phyloP scores from a whole-genome alignment of 495 filamentous ascomycete species.

The Delitschia confertaspora region DNA sequence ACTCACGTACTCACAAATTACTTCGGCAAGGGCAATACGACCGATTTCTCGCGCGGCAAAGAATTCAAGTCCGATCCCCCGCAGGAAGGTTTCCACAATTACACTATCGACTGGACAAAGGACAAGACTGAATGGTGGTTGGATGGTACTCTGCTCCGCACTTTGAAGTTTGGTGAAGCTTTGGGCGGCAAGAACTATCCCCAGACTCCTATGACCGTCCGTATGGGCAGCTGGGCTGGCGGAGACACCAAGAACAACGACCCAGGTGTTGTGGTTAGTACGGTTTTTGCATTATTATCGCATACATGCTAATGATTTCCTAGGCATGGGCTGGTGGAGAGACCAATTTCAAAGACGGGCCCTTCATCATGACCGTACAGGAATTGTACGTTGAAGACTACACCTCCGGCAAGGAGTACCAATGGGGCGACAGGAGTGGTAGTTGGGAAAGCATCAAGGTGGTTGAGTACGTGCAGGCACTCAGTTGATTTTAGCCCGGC shows the following conservation, averaged over 20 bases:
- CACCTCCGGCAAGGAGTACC: slow-evolving; percentile 24
- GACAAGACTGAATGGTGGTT: slow-evolving; percentile 26
- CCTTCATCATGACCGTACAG: slow-evolving; percentile 25
- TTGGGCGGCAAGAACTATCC: slow-evolving; percentile 25
- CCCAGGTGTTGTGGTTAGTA: slow-evolving; percentile 13
- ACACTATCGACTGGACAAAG: slow-evolving; percentile 29
- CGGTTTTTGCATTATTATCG: background rate
- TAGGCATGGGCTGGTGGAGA: slow-evolving; percentile 27
- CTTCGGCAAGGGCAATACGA: slow-evolving; percentile 27
- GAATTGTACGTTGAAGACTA: slow-evolving; percentile 26
- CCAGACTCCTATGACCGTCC: slow-evolving; percentile 29
- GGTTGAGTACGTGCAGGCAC: slow-evolving; percentile 41
- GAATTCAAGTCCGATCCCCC: slow-evolving; percentile 2
- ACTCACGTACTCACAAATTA: slow-evolving; percentile 17
- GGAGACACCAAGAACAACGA: slow-evolving; percentile 21
- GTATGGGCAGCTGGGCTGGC: slow-evolving; percentile 24
- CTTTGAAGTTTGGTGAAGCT: slow-evolving; percentile 20
- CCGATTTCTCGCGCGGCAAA: slow-evolving; percentile 9
- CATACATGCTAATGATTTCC: background rate
- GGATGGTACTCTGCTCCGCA: slow-evolving; percentile 23
- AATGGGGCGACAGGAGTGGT: slow-evolving; percentile 20
- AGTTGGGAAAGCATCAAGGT: slow-evolving; percentile 62
- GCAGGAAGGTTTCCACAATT: slow-evolving; percentile 26
- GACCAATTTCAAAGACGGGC: slow-evolving; percentile 19
- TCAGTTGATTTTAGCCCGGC: slow-evolving; percentile 6